Evolutionary conservation across 805 yeast species (phyloP), one percentile per base, ranked within the genome.

Genomic region (Lipomyces oligophaga): DNA sequence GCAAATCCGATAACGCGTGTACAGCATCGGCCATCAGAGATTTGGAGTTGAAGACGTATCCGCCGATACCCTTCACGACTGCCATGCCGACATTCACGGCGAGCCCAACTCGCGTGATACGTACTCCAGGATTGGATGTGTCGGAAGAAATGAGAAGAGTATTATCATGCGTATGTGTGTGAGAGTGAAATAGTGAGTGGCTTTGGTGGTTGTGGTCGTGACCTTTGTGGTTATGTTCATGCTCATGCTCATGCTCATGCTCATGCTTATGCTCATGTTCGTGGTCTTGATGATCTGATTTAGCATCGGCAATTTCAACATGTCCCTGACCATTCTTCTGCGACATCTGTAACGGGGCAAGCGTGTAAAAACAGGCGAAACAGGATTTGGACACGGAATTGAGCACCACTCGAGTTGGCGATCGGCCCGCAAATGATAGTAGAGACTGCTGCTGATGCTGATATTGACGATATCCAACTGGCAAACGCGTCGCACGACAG

Each of bases 11-110:
- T 18, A 86, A 74, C 0, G 97, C 90, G 67, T 93, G 98, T 24
- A 88, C 81, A 0, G 97, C 89, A 66, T 93, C 98, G 0, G 98
- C 98, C 40, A 89, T 64, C 46, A 93, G 75, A 2, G 97, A 89
- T 64, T 89, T 96, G 0, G 98, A 93, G 65, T 93, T 95, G 75
- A 93, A 93, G 31, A 80, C 80, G 15, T 86, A 72, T 5, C 98
- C 98, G 25, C 97, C 97, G 19, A 80, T 66, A 22, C 88, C 89
- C 64, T 93, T 93, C 26, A 89, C 81, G 1, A 77, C 70, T 0
- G 96, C 97, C 82, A 93, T 81, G 11, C 84, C 80, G 10, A 86
- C 78, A 63, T 93, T 93, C 34, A 85, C 86, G 24, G 80, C 67
- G 34, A 90, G 73, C 0, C 98, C 98, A 41, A 90, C 72, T 85